Percentiles rank a stretch among this genome's conserved stretches.
These are phyloP conservation scores for Typha latifolia DNA, from an alignment of 176 grass and related monocot genomes.

Conservation along the genomic window DNA sequence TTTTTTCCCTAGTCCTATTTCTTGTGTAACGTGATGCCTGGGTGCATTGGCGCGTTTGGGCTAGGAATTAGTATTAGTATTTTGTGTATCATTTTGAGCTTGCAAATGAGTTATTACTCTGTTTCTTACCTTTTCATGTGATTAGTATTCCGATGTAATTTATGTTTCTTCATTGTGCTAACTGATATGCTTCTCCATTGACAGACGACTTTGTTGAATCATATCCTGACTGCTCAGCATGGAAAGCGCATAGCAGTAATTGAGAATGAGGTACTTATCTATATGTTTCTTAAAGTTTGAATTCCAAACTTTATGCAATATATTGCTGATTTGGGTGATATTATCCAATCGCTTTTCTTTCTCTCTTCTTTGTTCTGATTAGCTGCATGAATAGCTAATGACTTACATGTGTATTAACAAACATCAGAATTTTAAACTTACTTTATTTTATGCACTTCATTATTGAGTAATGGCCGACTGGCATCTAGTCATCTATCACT, in stretches of 20 bases:
- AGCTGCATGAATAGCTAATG: not conserved
- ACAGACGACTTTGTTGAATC: conserved; percentile 96
- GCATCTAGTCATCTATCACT: too few relatives aligned
- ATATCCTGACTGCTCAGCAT: conserved; percentile 83
- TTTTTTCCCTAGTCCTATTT: too few relatives aligned
- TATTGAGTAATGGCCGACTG: too few relatives aligned
- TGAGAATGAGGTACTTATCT: conserved; percentile 84
- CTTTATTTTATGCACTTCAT: too few relatives aligned
- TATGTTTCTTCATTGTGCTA: conserved; percentile 7
- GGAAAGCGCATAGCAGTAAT: conserved; percentile 90
- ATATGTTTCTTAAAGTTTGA: not conserved
- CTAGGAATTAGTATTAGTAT: not conserved
- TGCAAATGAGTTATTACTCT: too few relatives aligned
- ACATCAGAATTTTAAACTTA: not conserved
- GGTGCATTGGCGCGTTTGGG: not conserved
- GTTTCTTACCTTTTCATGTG: not conserved
- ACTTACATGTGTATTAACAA: not conserved
- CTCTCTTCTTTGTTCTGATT: too few relatives aligned
- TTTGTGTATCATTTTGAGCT: too few relatives aligned
- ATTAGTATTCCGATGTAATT: not conserved
- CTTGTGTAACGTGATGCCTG: too few relatives aligned
- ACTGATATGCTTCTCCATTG: conserved; percentile 21
- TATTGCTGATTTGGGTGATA: not conserved
- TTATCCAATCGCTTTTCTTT: not conserved
- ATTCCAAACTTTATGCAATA: not conserved